Base-by-base conservation (phyloP, 495 filamentous ascomycete species). In the Neurospora intermedia region DNA sequence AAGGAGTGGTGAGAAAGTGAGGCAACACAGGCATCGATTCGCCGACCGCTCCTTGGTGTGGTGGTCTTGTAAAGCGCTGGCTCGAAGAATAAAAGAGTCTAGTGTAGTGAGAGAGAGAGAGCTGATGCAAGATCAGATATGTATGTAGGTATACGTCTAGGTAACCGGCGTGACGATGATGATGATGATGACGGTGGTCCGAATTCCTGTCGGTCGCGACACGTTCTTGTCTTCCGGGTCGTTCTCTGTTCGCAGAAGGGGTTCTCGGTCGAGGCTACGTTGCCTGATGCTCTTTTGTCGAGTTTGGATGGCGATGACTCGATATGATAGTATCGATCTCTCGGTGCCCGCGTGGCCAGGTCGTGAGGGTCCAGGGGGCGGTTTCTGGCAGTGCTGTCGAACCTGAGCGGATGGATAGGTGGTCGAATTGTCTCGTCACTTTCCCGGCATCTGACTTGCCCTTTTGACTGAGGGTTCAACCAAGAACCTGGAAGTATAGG, bases 21-120 rank as follows among this genome's bases (percentile, higher is more conserved):
- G 72, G 70, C 71, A 43, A 69, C 73, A 35, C 62, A 35, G 43
- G 74, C 73, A 76, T 71, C 76, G 80, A 81, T 81, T 80, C 79
- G 79, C 77, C 77, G 76, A 76, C 69, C 71, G 45, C 74, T 78
- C 78, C 77, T 75, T 75, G 73, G 54, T 66, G 54, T 18, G 54
- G 13, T 75, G 42, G 66, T 62, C 71, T 54, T 41, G 20, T 15
- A 18, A 35, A 59, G 69, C 38, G 43, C 42, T 69, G 70, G 54
- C 54, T 73, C 45, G 69, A 62, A 71, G 70, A 70, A 69, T 69
- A 45, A 69, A 69, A 35, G 74, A 43, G 45, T 72, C 69, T 74
- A 74, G 54, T 27, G 54, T 73, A 74, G 54, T 15, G 54, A 66
- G 54, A 35, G 54, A 35, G 54, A 35, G 35, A 66, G 54, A 13